phyloP scores from a whole-genome alignment of 768 basidiomycete species.

The Krasilnikovozyma curviuscula region DNA sequence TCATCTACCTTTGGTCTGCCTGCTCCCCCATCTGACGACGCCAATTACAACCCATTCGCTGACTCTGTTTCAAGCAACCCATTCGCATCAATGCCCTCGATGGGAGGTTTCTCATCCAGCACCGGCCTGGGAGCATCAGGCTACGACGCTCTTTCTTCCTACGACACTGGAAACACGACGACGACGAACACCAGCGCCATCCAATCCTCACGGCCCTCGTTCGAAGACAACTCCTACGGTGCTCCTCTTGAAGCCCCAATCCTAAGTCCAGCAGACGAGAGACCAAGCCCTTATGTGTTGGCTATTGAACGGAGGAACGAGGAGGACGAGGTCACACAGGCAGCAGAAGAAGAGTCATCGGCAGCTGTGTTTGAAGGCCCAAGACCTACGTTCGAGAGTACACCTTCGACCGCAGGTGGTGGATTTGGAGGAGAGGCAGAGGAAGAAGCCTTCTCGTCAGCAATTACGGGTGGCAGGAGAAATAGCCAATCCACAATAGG shows the following conservation, averaged over 20 bases:
- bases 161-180: background rate
- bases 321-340: background rate
- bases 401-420: background rate
- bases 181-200: background rate
- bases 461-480: too few relatives aligned
- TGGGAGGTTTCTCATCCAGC: background rate
- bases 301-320: background rate
- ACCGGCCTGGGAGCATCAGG: background rate
- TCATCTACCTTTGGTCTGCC: too few relatives aligned
- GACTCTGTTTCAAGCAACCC: constrained; percentile 11
- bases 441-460: background rate
- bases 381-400: too few relatives aligned
- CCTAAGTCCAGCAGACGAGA: background rate
- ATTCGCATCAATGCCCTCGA: constrained; percentile 1
- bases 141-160: background rate
- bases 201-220: background rate
- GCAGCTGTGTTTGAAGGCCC: background rate
- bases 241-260: background rate
- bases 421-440: background rate
- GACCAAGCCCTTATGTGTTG: background rate
- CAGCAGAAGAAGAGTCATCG: background rate
- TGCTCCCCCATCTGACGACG: constrained; percentile 5
- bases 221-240: background rate
- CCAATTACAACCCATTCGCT: constrained; percentile 12
- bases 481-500: too few relatives aligned